These are phyloP conservation scores for Geotrichum histeridarum DNA, from an alignment of 1,139 yeast genomes.

Conservation along the genomic window DNA sequence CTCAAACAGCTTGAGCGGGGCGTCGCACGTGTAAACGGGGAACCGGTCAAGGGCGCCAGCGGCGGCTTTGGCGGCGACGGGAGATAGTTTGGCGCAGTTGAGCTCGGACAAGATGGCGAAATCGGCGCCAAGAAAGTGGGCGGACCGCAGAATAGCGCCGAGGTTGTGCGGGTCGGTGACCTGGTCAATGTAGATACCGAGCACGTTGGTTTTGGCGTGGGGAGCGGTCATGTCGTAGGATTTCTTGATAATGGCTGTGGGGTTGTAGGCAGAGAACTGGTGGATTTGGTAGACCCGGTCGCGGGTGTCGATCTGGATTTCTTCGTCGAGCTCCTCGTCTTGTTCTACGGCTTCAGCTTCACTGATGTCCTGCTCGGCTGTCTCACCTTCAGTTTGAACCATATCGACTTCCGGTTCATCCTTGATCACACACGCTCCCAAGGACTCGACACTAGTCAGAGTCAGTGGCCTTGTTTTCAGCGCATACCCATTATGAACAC, in stretches of 20 bases:
- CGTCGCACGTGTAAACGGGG: constrained; percentile 53
- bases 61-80: constrained; percentile 74
- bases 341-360: background rate
- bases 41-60: constrained; percentile 76
- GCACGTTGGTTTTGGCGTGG: constrained; percentile 45
- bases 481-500: constrained; percentile 79
- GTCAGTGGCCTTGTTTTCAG: constrained; percentile 60
- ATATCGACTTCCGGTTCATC: background rate
- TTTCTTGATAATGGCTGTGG: background rate
- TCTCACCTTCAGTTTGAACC: background rate
- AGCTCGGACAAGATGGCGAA: constrained; percentile 65
- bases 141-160: constrained; percentile 81
- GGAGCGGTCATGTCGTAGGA: constrained; percentile 15
- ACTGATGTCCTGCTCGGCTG: background rate
- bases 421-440: constrained; percentile 8
- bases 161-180: constrained; percentile 86
- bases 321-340: constrained; percentile 3
- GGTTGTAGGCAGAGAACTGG: background rate
- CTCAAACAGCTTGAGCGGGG: constrained; percentile 61
- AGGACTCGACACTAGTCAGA: constrained; percentile 40
- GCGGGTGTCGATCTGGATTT: background rate
- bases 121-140: constrained; percentile 80
- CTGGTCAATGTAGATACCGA: constrained; percentile 76
- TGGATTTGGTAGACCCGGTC: background rate
- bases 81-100: constrained; percentile 69